Evolutionary conservation across 2,329 filamentous ascomycete genomes (phyloP), one percentile per base, ranked within the genome.

Genomic region (Colletotrichum plurivorum): DNA sequence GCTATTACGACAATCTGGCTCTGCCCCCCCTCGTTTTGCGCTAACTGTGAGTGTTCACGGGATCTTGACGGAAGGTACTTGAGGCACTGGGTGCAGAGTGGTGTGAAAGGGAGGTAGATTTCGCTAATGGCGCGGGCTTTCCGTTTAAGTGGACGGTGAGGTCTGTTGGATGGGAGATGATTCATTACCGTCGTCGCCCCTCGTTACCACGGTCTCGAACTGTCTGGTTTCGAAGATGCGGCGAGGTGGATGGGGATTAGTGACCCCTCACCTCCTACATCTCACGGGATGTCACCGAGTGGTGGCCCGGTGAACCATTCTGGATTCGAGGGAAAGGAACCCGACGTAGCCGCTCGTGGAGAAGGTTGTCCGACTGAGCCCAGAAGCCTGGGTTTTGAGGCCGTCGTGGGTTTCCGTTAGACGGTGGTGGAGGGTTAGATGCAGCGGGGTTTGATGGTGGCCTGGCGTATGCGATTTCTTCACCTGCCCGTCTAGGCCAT

Each of bases 11-110:
- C 18, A 5, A 10, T 13, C 7, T 46, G 3, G 15, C 15, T 46
- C n/a, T 46, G 7, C 2, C 45, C 9, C 45, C n/a, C 4, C n/a
- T 25, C 22, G 22, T 25, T n/a, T 22, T 51, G 39, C 53, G 31
- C 31, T 64, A 45, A 45, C 39, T 15, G 54, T 39, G 31, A 45
- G 20, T 10, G 39, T 61, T 61, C 56, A 61, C 39, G 48, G 41
- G 10, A 18, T 25, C n/a, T 20, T 60, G 18, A 45, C 39, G 12
- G 39, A 20, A 1, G n/a, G 48, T 46, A 53, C 39, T 48, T 0
- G 55, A 15, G n/a, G 1, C 20, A 9, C 3, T 5, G 15, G n/a
- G 22, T 20, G 9, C n/a, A 39, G 18, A 9, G 15, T n/a, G 25
- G 46, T 18, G 25, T 18, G 56, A n/a, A n/a, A n/a, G n/a, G n/a